Evolutionary conservation across 2,329 filamentous ascomycete genomes (phyloP), one percentile per base, ranked within the genome.

Genomic region (Diaporthe longicolla): DNA sequence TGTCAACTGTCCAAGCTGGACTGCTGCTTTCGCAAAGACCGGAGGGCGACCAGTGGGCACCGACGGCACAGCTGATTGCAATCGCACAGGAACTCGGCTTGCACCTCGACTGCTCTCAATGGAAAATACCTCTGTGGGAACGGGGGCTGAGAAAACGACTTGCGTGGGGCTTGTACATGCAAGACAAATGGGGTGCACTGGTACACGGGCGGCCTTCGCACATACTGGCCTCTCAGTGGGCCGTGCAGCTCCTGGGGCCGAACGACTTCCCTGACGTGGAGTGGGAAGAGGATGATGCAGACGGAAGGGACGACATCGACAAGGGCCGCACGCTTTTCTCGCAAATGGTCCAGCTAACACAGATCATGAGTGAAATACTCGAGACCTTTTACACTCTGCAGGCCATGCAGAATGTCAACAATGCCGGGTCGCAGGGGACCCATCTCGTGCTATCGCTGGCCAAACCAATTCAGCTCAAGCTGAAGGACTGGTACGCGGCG

Each of bases 141-240:
- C 87, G 89, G 71, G 89, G 90, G 0, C 82, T 93, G 24, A 84
- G 91, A 19, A 89, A 89, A 77, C 83, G 91, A 19, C 82, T 93
- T 0, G 90, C 89, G 0, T 93, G 91, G 91, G 90, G 88, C 2
- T 80, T 92, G 0, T 93, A 88, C 76, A 90, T 92, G 85, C 91
- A 93, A 78, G 91, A 93, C 77, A 83, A 89, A 82, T 97, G 95
- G 95, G 94, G 93, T 21, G 92, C 95, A 2, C 86, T 97, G 26
- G 92, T 97, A 32, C 94, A 97, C 79, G 95, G 95, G 61, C 92
- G 95, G 15, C 95, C 95, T 0, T 97, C 94, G 6, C 95, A 97
- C 77, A 89, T 91, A 54, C 89, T 90, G 76, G 82, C 85, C 26
- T 84, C 87, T 61, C 91, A 97, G 82, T 97, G 95, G 95, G 94